Evolutionary conservation across 2,329 filamentous ascomycete species (phyloP).

Genomic region (Byssothecium circinans): DNA sequence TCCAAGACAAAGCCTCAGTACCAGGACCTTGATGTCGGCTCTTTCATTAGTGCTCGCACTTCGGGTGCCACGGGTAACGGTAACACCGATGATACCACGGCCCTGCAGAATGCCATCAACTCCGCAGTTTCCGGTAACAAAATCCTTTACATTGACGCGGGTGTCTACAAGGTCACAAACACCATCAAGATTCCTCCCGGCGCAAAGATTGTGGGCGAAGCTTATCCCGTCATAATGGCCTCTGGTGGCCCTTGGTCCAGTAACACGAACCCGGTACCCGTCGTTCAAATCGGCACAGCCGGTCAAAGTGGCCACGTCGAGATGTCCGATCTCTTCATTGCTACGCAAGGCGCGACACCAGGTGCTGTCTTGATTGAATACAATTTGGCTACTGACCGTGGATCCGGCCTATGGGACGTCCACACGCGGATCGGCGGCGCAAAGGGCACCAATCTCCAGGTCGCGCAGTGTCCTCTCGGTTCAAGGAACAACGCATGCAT

Average conservation of each 20-base stretch:
- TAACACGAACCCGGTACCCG: slow-evolving; percentile 62
- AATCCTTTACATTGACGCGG: slow-evolving; percentile 62
- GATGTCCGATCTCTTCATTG: slow-evolving; percentile 73
- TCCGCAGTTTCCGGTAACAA: slow-evolving; percentile 57
- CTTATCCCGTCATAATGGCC: slow-evolving; percentile 84
- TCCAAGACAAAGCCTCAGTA: slow-evolving; percentile 56
- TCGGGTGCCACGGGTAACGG: slow-evolving; percentile 74
- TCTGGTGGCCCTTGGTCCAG: slow-evolving; percentile 57
- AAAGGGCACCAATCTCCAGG: slow-evolving; percentile 76
- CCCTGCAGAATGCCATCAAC: slow-evolving; percentile 75
- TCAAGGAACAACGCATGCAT: slow-evolving; percentile 65
- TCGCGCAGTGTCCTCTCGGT: slow-evolving; percentile 74
- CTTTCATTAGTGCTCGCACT: slow-evolving; percentile 60
- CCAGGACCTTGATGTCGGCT: slow-evolving; percentile 55
- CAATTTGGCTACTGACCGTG: slow-evolving; percentile 58
- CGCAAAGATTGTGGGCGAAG: slow-evolving; percentile 80
- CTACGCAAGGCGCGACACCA: slow-evolving; percentile 67
- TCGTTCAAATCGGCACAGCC: slow-evolving; percentile 66
- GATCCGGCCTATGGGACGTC: slow-evolving; percentile 79
- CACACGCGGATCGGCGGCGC: slow-evolving; percentile 84
- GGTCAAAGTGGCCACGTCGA: slow-evolving; percentile 70
- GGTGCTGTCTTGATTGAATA: slow-evolving; percentile 74
- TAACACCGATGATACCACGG: slow-evolving; percentile 76
- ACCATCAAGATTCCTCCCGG: slow-evolving; percentile 65
- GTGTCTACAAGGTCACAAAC: slow-evolving; percentile 60